Evolutionary conservation across 768 basidiomycete species (phyloP).

Genomic region (Nidula microcarpa): DNA sequence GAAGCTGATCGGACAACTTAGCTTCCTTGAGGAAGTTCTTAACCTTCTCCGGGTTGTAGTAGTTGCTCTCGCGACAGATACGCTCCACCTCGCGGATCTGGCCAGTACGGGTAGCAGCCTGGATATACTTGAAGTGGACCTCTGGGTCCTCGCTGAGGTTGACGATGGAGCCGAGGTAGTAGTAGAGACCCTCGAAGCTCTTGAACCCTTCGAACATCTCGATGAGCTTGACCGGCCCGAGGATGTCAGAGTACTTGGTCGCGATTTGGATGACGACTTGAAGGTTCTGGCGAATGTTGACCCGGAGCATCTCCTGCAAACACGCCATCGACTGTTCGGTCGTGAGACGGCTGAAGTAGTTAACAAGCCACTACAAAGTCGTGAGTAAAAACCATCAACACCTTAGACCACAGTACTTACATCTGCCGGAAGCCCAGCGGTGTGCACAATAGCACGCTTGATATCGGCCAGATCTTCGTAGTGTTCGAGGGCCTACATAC

Average conservation of each 20-base stretch:
- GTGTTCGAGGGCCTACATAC: constrained; percentile 83
- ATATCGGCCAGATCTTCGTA: constrained; percentile 99
- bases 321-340: constrained; percentile 97
- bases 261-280: constrained; percentile 96
- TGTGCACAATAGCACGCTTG: constrained; percentile 96
- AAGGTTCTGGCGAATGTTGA: constrained; percentile 97
- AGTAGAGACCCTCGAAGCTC: constrained; percentile 97
- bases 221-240: constrained; percentile 95
- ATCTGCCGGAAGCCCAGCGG: constrained; percentile 78
- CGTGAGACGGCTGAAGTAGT: constrained; percentile 94
- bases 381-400: background rate
- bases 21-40: constrained; percentile 99
- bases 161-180: constrained; percentile 97
- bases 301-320: constrained; percentile 93
- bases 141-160: constrained; percentile 95
- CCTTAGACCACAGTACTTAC: constrained; percentile 35
- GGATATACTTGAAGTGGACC: constrained; percentile 99
- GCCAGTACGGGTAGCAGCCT: constrained; percentile 95
- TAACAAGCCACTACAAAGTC: constrained; percentile 80
- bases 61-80: constrained; percentile 95
- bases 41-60: constrained; percentile 99
- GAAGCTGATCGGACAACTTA: constrained; percentile 92
- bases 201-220: constrained; percentile 99
- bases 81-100: constrained; percentile 99
- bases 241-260: constrained; percentile 97